Evolutionary conservation across 2,329 filamentous ascomycete genomes (phyloP).

Genomic region (Fusarium devonianum): DNA sequence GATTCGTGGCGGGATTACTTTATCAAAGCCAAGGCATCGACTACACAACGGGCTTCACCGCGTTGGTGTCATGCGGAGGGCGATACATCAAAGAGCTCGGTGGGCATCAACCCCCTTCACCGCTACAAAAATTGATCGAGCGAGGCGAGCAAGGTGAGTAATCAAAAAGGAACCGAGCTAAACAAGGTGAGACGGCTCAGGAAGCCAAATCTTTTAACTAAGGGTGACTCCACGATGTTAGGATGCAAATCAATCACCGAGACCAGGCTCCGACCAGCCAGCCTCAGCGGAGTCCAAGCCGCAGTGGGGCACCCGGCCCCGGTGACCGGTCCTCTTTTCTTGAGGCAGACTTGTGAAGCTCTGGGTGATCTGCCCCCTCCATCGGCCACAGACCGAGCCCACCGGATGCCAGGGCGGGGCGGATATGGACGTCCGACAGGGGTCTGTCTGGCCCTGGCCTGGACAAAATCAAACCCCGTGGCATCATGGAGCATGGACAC

Average conservation of each 20-base stretch:
- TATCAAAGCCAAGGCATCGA: not conserved
- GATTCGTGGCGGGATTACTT: not conserved
- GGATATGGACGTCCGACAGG: constrained; percentile 34
- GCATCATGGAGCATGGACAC: no score
- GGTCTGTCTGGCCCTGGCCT: constrained; percentile 9
- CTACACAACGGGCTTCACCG: constrained; percentile 19
- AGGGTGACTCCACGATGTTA: constrained; percentile 27
- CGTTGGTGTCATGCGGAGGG: constrained; percentile 19
- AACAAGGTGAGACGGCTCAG: constrained; percentile 24
- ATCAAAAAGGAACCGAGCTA: constrained; percentile 16
- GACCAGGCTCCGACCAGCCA: constrained; percentile 23
- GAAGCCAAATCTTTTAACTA: constrained; percentile 4
- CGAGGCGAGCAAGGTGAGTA: constrained; percentile 28
- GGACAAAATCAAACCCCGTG: constrained; percentile 11
- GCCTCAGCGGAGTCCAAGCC: constrained; percentile 35
- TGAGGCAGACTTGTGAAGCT: no score
- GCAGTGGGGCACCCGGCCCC: constrained; percentile 33
- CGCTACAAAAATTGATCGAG: constrained; percentile 16
- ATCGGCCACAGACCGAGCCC: constrained; percentile 41
- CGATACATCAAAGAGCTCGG: constrained; percentile 5
- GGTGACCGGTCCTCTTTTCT: constrained; percentile 27
- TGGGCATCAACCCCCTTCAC: constrained; percentile 25
- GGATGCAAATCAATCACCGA: constrained; percentile 39
- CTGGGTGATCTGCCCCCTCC: constrained; percentile 28
- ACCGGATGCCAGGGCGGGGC: constrained; percentile 33